Conservation (phyloP, 768 basidiomycete genomes). For the Lanmaoa rubissima region DNA sequence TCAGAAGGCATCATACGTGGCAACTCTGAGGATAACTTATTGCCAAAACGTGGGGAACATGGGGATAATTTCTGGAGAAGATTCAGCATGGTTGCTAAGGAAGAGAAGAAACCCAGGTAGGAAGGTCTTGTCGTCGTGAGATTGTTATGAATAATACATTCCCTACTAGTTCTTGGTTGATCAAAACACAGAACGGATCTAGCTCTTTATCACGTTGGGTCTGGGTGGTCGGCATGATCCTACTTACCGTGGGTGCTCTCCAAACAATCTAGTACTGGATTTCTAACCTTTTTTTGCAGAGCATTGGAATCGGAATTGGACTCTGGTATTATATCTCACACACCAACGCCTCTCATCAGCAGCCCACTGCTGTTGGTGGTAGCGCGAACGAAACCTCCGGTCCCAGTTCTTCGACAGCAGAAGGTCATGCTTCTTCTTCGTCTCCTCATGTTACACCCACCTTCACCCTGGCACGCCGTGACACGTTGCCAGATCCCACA, state of each 20-base stretch:
- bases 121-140: background rate
- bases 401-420: slow-evolving; percentile 13
- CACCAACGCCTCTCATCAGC: slow-evolving; percentile 44
- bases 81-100: slow-evolving; percentile 80
- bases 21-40: slow-evolving; percentile 61
- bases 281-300: slow-evolving; percentile 27
- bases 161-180: slow-evolving; percentile 62
- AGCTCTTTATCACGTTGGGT: slow-evolving; percentile 63
- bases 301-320: slow-evolving; percentile 54
- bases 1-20: slow-evolving; percentile 62
- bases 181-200: slow-evolving; percentile 54
- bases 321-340: slow-evolving; percentile 60
- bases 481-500: slow-evolving; percentile 18
- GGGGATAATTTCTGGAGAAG: slow-evolving; percentile 87
- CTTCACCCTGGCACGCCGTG: slow-evolving; percentile 50
- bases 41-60: slow-evolving; percentile 66
- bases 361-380: slow-evolving; percentile 65
- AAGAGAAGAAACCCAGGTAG: slow-evolving; percentile 55
- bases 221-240: slow-evolving; percentile 61
- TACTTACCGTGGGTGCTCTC: slow-evolving; percentile 48
- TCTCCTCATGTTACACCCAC: slow-evolving; percentile 57
- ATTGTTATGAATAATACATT: background rate
- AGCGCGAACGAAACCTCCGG: slow-evolving; percentile 44
- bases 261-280: background rate
- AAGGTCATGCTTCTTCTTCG: slow-evolving; percentile 19